Percentiles rank a stretch among this genome's conserved stretches.
These are phyloP conservation scores for Umbelopsis sp. DNA, from an alignment of 192 early-diverging fungal genomes.

Conservation along the genomic window DNA sequence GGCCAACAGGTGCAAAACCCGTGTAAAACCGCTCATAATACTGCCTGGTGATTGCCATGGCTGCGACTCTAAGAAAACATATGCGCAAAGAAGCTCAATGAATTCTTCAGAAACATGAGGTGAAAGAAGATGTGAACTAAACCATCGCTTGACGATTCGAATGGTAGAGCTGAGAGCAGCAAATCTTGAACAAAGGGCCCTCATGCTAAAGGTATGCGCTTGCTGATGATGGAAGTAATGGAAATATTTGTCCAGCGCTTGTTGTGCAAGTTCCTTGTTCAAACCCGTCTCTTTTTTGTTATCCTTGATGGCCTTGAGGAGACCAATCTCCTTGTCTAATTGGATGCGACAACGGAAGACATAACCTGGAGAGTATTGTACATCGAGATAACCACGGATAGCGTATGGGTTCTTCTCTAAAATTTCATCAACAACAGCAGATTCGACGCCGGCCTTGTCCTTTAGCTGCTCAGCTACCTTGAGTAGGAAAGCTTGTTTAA, in stretches of 20 bases:
- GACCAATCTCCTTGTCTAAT: conserved; percentile 66
- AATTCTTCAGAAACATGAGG: conserved; percentile 72
- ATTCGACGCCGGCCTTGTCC: conserved; percentile 47
- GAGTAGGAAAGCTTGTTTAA: conserved; percentile 89
- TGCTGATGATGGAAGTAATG: conserved; percentile 51
- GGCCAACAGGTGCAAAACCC: conserved; percentile 72
- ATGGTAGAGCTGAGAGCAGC: conserved; percentile 80
- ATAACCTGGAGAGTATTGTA: conserved; percentile 69
- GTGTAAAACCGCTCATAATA: conserved; percentile 75
- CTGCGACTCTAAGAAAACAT: conserved; percentile 68
- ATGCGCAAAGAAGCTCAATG: conserved; percentile 75
- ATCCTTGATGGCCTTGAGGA: conserved; percentile 60
- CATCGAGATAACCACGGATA: conserved; percentile 64
- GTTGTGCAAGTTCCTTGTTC: conserved; percentile 50
- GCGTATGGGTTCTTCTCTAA: conserved; percentile 47
- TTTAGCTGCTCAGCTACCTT: conserved; percentile 68
- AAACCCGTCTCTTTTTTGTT: conserved; percentile 47
- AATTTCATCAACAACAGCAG: conserved; percentile 55
- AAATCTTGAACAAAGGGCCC: conserved; percentile 74
- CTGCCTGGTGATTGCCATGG: conserved; percentile 63
- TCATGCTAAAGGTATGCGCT: conserved; percentile 66
- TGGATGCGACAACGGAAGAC: conserved; percentile 83
- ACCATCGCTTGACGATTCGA: conserved; percentile 90
- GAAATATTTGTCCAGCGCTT: conserved; percentile 54
- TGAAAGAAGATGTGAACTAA: conserved; percentile 80